Base-by-base conservation (phyloP, 2,329 filamentous ascomycete genomes). In the Aspergillus cejpii region DNA sequence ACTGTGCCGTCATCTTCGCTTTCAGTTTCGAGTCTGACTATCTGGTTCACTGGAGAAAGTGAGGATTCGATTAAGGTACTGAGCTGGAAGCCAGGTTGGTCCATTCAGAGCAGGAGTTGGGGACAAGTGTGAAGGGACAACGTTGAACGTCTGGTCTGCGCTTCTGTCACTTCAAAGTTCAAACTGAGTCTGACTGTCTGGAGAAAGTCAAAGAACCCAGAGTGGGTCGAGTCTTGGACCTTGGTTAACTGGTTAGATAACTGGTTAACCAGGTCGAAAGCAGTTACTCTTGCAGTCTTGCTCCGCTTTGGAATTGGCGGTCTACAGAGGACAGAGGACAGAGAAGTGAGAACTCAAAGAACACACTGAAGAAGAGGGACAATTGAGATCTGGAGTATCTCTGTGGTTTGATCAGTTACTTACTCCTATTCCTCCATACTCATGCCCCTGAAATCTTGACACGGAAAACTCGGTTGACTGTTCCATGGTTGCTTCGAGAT, bases 381-480 rank as follows among this genome's bases (percentile, higher is more conserved):
- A 8, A 24, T 24, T 24, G 23, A 24, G 5, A n/a, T n/a, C n/a
- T n/a, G n/a, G n/a, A n/a, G n/a, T n/a, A n/a, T n/a, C n/a, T n/a
- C n/a, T n/a, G n/a, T n/a, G n/a, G n/a, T n/a, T n/a, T n/a, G n/a
- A n/a, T n/a, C n/a, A n/a, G n/a, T n/a, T n/a, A n/a, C n/a, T n/a
- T n/a, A n/a, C n/a, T n/a, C n/a, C n/a, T n/a, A n/a, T n/a, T n/a
- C n/a, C n/a, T n/a, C n/a, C n/a, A n/a, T n/a, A n/a, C n/a, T n/a
- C 12, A n/a, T 6, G 14, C 37, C 39, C 40, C 20, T 46, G 41
- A 37, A 20, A 34, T 31, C 37, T 46, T 48, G 43, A n/a, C n/a
- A 44, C 52, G 50, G 50, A 47, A 49, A 50, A 46, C 52, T 53
- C 52, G 52, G 52, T 46, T 50, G 48, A 34, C 19, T 15, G 50